Base-by-base conservation (phyloP, 2,329 filamentous ascomycete species). In the Blumeria graminis region DNA sequence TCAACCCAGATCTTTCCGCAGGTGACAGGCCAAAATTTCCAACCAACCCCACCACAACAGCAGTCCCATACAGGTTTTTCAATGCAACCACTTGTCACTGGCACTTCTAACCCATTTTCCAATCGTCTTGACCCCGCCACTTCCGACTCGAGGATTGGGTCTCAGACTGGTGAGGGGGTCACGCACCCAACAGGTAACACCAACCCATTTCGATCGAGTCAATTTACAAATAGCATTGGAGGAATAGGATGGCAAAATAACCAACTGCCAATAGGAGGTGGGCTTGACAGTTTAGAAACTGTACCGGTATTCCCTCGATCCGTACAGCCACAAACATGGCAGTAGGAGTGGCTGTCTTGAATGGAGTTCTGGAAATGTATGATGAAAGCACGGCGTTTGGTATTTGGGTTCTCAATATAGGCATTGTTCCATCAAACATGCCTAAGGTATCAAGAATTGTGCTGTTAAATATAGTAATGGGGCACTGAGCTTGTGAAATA, bases 181-280 rank as follows among this genome's bases (percentile, higher is more conserved):
- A 79, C 87, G 1, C 87, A 90, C 64, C 77, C 83, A 1, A 95
- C 89, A 0, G 89, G 88, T 8, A 87, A 79, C 64, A 95, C 89
- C 1, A 98, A 98, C 64, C 92, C 92, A 0, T 96, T 96, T 75
- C 78, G 92, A 14, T 88, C 96, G 66, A 86, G 84, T 50, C 80
- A 82, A 3, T 94, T 95, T 67, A 82, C 94, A 55, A 92, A 94
- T 65, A 88, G 94, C 64, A 75, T 81, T 60, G 94, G 88, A 0
- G 89, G 90, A 0, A 76, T 86, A 68, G 86, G 86, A 1, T 96
- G 92, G 87, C 89, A 95, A 67, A 76, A 82, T 60, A 78, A 78
- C 59, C 80, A 82, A 61, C 79, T 86, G 64, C 77, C 83, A 8
- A 90, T 92, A 3, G 84, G 94, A 60, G 87, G 88, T 3, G 83